Conservation (phyloP, 23 red algal genomes). For the Gracilaria domingensis region DNA sequence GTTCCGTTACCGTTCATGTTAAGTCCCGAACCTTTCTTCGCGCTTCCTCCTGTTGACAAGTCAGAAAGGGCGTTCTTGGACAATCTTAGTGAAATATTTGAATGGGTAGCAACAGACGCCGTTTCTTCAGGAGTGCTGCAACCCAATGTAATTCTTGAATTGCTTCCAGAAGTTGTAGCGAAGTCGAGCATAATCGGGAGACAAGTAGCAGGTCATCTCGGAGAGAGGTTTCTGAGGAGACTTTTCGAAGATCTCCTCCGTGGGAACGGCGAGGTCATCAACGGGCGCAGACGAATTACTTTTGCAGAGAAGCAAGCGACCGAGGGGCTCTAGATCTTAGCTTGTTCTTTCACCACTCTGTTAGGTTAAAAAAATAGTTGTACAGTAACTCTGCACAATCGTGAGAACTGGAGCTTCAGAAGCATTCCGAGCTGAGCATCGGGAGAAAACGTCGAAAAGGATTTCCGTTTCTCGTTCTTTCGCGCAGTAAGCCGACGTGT, state of each 20-base stretch:
- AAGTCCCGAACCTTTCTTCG: conserved; percentile 33
- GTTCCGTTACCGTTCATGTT: conserved; percentile 39
- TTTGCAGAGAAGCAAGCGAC: neutral
- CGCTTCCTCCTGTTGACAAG: conserved; percentile 60
- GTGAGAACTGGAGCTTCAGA: neutral
- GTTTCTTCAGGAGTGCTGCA: neutral
- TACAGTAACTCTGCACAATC: neutral
- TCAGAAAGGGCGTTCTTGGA: conserved; percentile 53
- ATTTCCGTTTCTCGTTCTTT: neutral
- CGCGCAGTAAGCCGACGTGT: neutral
- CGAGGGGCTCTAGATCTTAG: neutral
- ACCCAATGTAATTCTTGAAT: conserved; percentile 32
- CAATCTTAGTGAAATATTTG: conserved; percentile 50
- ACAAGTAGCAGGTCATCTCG: conserved; percentile 56
- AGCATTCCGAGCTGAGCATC: too few species aligned
- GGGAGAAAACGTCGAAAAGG: too few species aligned
- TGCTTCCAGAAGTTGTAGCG: conserved; percentile 59
- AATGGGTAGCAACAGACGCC: conserved; percentile 46
- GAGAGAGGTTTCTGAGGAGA: conserved; percentile 53
- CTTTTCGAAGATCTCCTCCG: conserved; percentile 65
- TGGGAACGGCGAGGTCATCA: conserved; percentile 48
- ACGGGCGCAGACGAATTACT: conserved; percentile 42
- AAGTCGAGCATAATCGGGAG: conserved; percentile 44
- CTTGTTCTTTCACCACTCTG: neutral
- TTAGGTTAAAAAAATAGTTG: neutral